Percentiles rank a stretch among this genome's conserved stretches.
phyloP scores from a whole-genome alignment of 2,329 filamentous ascomycete species.

The Beauveria varroae region DNA sequence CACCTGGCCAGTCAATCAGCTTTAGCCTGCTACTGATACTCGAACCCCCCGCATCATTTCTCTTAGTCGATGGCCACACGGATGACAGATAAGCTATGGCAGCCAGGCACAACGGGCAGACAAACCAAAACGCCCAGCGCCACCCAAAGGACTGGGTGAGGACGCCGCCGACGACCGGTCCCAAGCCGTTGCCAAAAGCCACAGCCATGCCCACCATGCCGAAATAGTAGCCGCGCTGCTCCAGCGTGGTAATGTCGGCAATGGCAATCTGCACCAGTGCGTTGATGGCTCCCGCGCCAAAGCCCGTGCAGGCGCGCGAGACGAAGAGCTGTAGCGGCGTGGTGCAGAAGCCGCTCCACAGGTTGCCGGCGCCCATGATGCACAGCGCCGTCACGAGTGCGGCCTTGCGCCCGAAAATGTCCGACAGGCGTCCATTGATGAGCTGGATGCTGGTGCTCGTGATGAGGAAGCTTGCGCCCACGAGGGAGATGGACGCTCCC shows the following conservation, averaged over 20 bases:
- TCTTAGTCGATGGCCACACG: not conserved
- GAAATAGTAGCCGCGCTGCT: conserved; percentile 5
- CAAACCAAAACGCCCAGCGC: conserved; percentile 6
- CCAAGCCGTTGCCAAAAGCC: not conserved
- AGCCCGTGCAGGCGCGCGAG: not conserved
- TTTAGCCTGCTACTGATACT: not conserved
- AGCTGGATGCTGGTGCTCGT: conserved; percentile 6
- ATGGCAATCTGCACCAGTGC: conserved; percentile 5
- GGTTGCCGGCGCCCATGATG: conserved; percentile 6
- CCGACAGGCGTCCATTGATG: conserved; percentile 1
- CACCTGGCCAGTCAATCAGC: not conserved
- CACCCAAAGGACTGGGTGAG: not conserved
- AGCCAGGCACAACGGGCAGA: not conserved
- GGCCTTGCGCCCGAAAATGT: not conserved
- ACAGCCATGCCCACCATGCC: conserved; percentile 2
- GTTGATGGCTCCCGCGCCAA: conserved; percentile 5
- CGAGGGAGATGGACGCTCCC: conserved; percentile 4
- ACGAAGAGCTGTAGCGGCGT: not conserved
- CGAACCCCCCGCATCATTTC: not conserved
- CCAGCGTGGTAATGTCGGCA: not conserved
- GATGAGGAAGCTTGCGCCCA: conserved; percentile 5
- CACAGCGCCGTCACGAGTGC: not conserved
- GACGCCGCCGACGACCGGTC: not conserved
- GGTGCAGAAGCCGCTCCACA: conserved; percentile 3
- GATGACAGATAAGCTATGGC: not conserved